Base-by-base conservation (phyloP, 23 red algal species). In the Chondrus crispus region DNA sequence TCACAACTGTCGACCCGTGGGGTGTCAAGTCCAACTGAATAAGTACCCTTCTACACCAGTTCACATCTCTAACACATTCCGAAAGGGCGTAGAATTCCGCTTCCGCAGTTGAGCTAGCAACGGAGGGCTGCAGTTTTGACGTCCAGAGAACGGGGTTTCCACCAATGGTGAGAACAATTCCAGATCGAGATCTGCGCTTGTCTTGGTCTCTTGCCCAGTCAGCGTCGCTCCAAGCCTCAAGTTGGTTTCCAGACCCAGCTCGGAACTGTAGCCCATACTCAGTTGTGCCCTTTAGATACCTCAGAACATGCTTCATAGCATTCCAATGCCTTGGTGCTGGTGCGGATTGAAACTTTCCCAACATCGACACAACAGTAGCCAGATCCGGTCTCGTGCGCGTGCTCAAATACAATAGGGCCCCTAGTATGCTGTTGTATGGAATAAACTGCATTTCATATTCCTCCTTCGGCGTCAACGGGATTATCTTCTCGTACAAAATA, bases 191-290 rank as follows among this genome's bases (percentile, higher is more conserved):
- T 26, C 64, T 12, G 35, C 84, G 58, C 2, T 22, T 30, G 38
- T 88, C 64, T 29, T 49, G n/a, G 62, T 88, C 84, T 68, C 84
- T 57, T 35, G 46, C 64, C 44, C 33, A 6, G 11, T 88, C 84
- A 7, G 84, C 29, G 84, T 88, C 84, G 44, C 26, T 43, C 42
- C 18, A 88, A 2, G 63, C 29, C 3, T 9, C 18, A 20, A 81
- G 38, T 24, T 48, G 9, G 6, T 32, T 3, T 29, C 30, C 46
- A 22, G 9, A n/a, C 30, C 43, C 2, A 22, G 14, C 22, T 20
- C 72, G 48, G 62, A 42, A 57, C 11, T 36, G 14, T 29, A 70
- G 36, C 9, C 47, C 29, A 40, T 32, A 75, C 37, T 49, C 68
- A 9, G 32, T 16, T 16, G 84, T 76, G 42, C 84, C 84, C 38